These are phyloP conservation scores for Phytophthora syringae DNA, from an alignment of 352 stramenopile species.

Conservation along the genomic window DNA sequence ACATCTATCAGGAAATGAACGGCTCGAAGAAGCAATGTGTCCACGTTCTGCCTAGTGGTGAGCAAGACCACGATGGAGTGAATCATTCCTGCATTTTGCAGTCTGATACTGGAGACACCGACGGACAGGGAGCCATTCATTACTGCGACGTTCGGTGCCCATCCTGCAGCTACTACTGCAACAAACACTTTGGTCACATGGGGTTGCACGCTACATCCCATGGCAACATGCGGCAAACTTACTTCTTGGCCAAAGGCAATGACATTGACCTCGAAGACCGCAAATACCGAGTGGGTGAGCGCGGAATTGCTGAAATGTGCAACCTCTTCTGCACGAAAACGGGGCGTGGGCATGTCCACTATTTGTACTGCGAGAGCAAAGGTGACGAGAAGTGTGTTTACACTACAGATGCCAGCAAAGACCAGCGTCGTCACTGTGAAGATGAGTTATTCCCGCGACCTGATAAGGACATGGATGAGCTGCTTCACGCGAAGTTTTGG, in stretches of 20 bases:
- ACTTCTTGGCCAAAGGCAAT: slow-evolving; percentile 57
- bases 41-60: slow-evolving; percentile 33
- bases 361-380: too few species aligned
- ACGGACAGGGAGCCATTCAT: slow-evolving; percentile 43
- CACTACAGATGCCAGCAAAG: slow-evolving; percentile 6
- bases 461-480: slow-evolving; percentile 38
- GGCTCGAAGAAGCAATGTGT: slow-evolving; percentile 60
- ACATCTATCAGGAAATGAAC: slow-evolving; percentile 77
- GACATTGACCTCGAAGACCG: slow-evolving; percentile 57
- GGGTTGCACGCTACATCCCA: slow-evolving; percentile 60
- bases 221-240: slow-evolving; percentile 75
- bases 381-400: slow-evolving; percentile 34
- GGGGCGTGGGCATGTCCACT: slow-evolving; percentile 46
- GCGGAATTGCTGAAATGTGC: slow-evolving; percentile 50
- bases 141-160: slow-evolving; percentile 63
- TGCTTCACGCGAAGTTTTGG: slow-evolving; percentile 52
- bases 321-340: slow-evolving; percentile 48
- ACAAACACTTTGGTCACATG: slow-evolving; percentile 55
- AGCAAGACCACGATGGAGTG: slow-evolving; percentile 37
- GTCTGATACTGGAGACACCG: slow-evolving; percentile 4
- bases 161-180: slow-evolving; percentile 72
- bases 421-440: slow-evolving; percentile 42
- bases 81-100: slow-evolving; percentile 48
- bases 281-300: slow-evolving; percentile 44
- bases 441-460: slow-evolving; percentile 30